Conservation (phyloP, 73 alveolate species). For the Breviolum minutum region DNA sequence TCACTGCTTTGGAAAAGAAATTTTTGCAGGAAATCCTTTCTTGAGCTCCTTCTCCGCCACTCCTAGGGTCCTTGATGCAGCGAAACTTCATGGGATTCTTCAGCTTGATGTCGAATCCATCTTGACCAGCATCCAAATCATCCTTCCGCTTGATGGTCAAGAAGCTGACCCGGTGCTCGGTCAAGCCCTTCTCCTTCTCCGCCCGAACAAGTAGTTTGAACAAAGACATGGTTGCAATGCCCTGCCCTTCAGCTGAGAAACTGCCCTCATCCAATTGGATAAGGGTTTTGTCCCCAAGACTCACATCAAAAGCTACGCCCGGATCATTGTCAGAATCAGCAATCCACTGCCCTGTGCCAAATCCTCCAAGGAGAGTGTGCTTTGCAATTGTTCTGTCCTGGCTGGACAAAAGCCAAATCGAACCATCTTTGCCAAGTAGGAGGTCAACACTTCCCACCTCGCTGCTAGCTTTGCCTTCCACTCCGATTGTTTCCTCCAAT, state of each 20-base stretch:
- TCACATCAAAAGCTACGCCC: neutral
- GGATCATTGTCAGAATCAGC: neutral
- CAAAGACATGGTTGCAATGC: neutral
- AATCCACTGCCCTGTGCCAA: conserved; percentile 18
- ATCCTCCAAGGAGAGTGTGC: neutral
- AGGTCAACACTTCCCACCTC: neutral
- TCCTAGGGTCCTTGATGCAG: neutral
- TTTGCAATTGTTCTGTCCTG: neutral
- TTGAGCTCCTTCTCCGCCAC: neutral
- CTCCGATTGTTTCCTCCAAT: neutral
- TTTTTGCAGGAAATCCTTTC: neutral
- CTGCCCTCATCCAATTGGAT: neutral
- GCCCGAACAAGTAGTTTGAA: conserved; percentile 6
- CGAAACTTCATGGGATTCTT: neutral
- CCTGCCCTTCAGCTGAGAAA: neutral
- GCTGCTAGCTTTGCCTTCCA: neutral
- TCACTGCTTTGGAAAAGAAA: neutral
- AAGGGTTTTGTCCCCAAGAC: neutral
- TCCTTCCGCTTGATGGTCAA: neutral
- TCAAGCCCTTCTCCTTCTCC: neutral
- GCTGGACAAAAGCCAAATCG: neutral
- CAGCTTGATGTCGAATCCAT: neutral
- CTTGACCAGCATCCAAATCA: neutral
- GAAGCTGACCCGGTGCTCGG: neutral
- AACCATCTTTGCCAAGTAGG: neutral